Conservation (phyloP, 108 stramenopile species). For the Aurantiochytrium sp. region DNA sequence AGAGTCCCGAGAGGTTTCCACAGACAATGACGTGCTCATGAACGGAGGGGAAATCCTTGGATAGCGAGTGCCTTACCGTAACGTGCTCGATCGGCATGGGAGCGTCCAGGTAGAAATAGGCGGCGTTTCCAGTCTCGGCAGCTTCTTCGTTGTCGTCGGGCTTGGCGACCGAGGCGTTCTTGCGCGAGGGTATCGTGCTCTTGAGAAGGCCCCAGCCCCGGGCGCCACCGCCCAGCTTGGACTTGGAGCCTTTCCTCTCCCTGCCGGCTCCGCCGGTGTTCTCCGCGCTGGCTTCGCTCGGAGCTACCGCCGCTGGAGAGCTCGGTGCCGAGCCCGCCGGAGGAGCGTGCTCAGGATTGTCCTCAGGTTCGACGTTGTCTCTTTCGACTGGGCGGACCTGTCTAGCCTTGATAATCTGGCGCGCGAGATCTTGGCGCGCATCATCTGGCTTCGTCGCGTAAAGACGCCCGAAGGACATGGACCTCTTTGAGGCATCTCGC, state of each 20-base stretch:
- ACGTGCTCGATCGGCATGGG: neutral
- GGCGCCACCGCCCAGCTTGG: neutral
- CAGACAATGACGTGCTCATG: neutral
- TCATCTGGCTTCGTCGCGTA: neutral
- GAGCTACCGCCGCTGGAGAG: no score
- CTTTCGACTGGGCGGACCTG: no score
- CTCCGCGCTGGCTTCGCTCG: no score
- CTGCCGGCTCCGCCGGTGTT: no score
- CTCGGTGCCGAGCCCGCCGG: no score
- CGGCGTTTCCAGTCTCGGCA: neutral
- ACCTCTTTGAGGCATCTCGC: no score
- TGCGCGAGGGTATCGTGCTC: neutral
- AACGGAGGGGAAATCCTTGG: neutral
- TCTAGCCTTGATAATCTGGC: neutral
- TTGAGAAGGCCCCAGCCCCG: neutral
- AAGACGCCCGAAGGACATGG: neutral
- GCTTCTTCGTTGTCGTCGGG: neutral
- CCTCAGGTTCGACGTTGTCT: no score
- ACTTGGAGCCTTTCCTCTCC: neutral
- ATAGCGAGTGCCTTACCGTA: neutral
- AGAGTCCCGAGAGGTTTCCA: constrained; percentile 1
- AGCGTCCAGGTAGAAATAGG: neutral
- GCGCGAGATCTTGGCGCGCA: neutral
- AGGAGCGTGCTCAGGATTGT: no score
- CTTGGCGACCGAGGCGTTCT: neutral